Percentiles rank a stretch among this genome's conserved stretches.
These are phyloP conservation scores for Phragmites australis DNA, from an alignment of 176 grass and related monocot genomes.

Conservation along the genomic window DNA sequence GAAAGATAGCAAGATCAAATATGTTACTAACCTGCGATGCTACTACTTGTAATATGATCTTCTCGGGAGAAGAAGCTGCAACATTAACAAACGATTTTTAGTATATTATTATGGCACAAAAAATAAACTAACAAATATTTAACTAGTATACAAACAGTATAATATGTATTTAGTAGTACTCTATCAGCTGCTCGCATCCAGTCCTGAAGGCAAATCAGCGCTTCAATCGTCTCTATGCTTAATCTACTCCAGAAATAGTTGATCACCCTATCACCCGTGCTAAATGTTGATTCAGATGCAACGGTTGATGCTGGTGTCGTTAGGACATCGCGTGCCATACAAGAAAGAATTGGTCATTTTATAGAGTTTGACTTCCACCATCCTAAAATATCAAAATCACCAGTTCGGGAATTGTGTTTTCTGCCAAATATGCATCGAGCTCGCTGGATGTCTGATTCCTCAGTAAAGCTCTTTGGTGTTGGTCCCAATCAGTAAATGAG, in stretches of 20 bases:
- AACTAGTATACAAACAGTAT: not conserved
- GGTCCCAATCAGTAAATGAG: not conserved
- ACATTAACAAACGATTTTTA: too few species aligned
- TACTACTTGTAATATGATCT: too few species aligned
- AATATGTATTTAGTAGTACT: not conserved
- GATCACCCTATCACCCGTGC: not conserved
- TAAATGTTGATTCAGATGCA: not conserved
- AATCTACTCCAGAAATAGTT: not conserved
- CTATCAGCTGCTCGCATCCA: not conserved
- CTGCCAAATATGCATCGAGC: not conserved
- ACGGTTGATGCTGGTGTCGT: not conserved
- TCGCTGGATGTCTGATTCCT: not conserved
- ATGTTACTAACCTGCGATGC: too few species aligned
- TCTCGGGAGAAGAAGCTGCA: not conserved
- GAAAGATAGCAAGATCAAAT: too few species aligned
- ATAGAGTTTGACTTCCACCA: not conserved
- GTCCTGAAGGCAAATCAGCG: not conserved
- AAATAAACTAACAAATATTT: not conserved
- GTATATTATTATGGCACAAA: not conserved
- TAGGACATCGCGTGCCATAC: not conserved
- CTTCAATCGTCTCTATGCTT: not conserved
- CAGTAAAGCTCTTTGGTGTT: not conserved
- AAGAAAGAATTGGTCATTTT: not conserved
- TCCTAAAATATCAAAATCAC: not conserved
- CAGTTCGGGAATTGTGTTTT: not conserved